Conservation (phyloP, 768 basidiomycete genomes). For the Boletus rufocinnamomeus region DNA sequence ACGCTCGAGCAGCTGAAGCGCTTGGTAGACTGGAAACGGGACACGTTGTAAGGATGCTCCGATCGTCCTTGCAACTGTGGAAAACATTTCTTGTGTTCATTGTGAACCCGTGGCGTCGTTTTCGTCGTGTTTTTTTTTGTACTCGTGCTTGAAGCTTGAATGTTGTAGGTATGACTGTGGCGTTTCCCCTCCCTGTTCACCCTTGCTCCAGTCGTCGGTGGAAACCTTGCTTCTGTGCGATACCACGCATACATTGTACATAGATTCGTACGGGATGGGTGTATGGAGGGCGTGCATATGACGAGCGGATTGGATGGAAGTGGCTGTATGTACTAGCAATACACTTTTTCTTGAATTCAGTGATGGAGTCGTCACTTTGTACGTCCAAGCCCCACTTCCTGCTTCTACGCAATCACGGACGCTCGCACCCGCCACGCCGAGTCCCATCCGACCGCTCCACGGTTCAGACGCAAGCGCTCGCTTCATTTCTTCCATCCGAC, state of each 20-base stretch:
- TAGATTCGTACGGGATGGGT: slow-evolving; percentile 1
- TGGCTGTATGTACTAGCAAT: neutral
- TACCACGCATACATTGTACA: slow-evolving; percentile 6
- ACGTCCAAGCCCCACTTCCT: no score
- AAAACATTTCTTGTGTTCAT: neutral
- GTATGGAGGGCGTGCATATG: neutral
- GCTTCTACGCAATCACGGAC: neutral
- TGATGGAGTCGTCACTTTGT: no score
- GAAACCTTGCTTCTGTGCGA: slow-evolving; percentile 1
- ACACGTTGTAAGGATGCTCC: slow-evolving; percentile 17
- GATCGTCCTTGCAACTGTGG: neutral
- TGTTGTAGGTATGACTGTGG: neutral
- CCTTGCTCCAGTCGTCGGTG: neutral
- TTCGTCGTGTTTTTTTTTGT: neutral
- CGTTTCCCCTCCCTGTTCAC: neutral
- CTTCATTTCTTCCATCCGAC: neutral
- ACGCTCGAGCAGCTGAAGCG: slow-evolving; percentile 83
- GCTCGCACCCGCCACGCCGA: neutral
- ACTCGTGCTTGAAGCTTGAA: neutral
- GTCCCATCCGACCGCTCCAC: neutral
- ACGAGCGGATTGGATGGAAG: neutral
- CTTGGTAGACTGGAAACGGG: slow-evolving; percentile 60
- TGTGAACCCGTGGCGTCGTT: neutral
- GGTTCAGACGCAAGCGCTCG: neutral
- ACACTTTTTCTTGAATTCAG: neutral